A percentile compares a stretch with the other conserved stretches of the same genome.
Evolutionary conservation across 1,284 basidiomycete species (phyloP).

Genomic region (Trichosporon ovoides): DNA sequence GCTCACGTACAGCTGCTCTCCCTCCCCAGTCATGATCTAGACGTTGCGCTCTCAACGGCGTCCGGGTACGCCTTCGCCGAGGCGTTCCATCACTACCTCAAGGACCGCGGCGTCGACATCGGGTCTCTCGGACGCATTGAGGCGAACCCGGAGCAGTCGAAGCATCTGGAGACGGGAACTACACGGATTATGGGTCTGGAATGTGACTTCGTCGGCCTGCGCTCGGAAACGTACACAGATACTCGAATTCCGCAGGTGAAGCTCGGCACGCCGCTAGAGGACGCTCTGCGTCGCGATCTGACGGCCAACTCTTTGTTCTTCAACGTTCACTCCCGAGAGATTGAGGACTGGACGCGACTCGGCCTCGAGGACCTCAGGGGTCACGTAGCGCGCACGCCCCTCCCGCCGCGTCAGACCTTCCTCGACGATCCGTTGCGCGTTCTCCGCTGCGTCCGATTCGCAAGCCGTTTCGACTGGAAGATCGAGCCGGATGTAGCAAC

Average conservation of each 20-base stretch:
- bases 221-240: slow-evolving; percentile 85
- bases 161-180: slow-evolving; percentile 96
- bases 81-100: slow-evolving; percentile 65
- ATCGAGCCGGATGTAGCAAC: slow-evolving; percentile 67
- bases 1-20: slow-evolving; percentile 64
- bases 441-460: slow-evolving; percentile 86
- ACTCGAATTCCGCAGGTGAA: slow-evolving; percentile 82
- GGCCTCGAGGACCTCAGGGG: slow-evolving; percentile 76
- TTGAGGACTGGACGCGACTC: slow-evolving; percentile 86
- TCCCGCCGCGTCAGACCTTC: slow-evolving; percentile 83
- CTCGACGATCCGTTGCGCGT: slow-evolving; percentile 90
- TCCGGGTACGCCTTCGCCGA: slow-evolving; percentile 89
- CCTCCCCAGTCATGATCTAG: slow-evolving; percentile 82
- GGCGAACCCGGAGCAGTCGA: slow-evolving; percentile 94
- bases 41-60: slow-evolving; percentile 81
- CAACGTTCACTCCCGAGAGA: slow-evolving; percentile 79
- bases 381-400: slow-evolving; percentile 81
- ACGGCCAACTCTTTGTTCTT: slow-evolving; percentile 97
- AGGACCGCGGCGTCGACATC: slow-evolving; percentile 55
- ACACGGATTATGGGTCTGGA: slow-evolving; percentile 76
- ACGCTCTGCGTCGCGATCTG: slow-evolving; percentile 83
- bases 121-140: slow-evolving; percentile 72
- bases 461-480: slow-evolving; percentile 78
- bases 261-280: slow-evolving; percentile 88
- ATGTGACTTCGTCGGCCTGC: slow-evolving; percentile 90